phyloP scores from a whole-genome alignment of 208 protist genomes.

The Acanthamoeba royreba region DNA sequence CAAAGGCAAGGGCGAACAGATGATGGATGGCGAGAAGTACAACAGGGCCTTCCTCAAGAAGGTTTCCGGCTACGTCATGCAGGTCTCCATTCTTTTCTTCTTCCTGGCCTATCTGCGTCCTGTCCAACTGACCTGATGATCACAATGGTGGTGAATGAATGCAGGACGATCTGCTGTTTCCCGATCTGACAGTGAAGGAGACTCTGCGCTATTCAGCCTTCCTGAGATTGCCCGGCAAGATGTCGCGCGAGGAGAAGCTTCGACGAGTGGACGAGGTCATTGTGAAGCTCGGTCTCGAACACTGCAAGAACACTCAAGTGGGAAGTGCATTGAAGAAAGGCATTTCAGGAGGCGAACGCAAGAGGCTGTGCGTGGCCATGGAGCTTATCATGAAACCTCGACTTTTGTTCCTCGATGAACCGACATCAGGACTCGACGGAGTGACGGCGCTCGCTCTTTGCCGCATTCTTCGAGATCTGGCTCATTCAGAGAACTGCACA shows the following conservation, averaged over 20 bases:
- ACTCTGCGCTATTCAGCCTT: slow-evolving; percentile 43
- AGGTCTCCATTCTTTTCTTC: no score
- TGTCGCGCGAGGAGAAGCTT: neutral
- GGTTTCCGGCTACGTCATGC: slow-evolving; percentile 34
- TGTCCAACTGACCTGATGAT: no score
- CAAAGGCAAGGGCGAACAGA: slow-evolving; percentile 5
- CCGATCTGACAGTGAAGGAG: slow-evolving; percentile 56
- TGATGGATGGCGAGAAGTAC: slow-evolving; percentile 15
- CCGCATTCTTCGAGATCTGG: slow-evolving; percentile 10
- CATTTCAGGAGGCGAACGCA: slow-evolving; percentile 63
- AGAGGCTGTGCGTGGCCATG: slow-evolving; percentile 52
- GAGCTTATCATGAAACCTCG: slow-evolving; percentile 45
- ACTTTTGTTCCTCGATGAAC: slow-evolving; percentile 57
- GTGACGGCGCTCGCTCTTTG: neutral
- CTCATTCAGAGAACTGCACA: neutral
- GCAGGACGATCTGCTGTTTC: slow-evolving; percentile 57
- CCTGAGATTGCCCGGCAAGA: slow-evolving; percentile 29
- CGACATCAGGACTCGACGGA: slow-evolving; percentile 39
- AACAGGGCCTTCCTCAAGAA: slow-evolving; percentile 16
- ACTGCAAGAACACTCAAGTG: slow-evolving; percentile 29
- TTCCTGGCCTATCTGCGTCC: no score
- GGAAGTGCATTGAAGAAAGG: slow-evolving; percentile 45
- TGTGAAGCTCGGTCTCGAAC: slow-evolving; percentile 28
- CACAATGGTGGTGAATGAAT: neutral
- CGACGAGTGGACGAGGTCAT: slow-evolving; percentile 32